These are phyloP conservation scores for Penicillium sp. DNA, from an alignment of 2,329 filamentous ascomycete species.

Conservation along the genomic window DNA sequence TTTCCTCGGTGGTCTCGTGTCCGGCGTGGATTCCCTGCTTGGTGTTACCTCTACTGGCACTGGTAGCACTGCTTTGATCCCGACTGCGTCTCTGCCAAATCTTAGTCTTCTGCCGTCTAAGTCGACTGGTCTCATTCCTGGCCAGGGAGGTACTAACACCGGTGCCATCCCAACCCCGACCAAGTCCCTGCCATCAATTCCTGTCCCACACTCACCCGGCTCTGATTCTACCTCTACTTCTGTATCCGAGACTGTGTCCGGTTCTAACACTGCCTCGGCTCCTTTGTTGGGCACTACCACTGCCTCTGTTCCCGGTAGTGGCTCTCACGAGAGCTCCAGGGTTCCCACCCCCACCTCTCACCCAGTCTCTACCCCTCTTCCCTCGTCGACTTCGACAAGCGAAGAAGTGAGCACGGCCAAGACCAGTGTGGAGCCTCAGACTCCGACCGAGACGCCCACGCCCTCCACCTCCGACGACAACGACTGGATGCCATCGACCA, in stretches of 20 bases:
- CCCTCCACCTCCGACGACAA: slow-evolving; percentile 18
- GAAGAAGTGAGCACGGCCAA: slow-evolving; percentile 22
- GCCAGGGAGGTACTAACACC: slow-evolving; percentile 9
- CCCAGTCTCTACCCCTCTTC: slow-evolving; percentile 25
- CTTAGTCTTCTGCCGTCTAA: slow-evolving; percentile 3
- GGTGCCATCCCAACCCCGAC: slow-evolving; percentile 6
- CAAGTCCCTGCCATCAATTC: slow-evolving; percentile 13
- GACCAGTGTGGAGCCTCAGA: slow-evolving; percentile 23
- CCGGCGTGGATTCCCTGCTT: slow-evolving; percentile 10
- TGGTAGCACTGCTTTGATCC: slow-evolving; percentile 16
- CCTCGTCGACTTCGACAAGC: slow-evolving; percentile 34
- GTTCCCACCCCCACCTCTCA: slow-evolving; percentile 5
- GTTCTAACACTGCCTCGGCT: slow-evolving; percentile 4
- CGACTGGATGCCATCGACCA: slow-evolving; percentile 19
- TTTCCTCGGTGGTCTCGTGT: slow-evolving; percentile 8
- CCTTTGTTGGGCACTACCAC: slow-evolving; percentile 2
- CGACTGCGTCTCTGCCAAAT: slow-evolving; percentile 8
- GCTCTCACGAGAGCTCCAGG: slow-evolving; percentile 6
- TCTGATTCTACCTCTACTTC: slow-evolving; percentile 2
- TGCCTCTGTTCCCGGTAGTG: slow-evolving; percentile 10
- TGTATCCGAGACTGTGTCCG: slow-evolving; percentile 1
- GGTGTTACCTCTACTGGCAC: slow-evolving; percentile 10
- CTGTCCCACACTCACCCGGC: slow-evolving; percentile 14
- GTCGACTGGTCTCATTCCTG: slow-evolving; percentile 12
- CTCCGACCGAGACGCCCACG: slow-evolving; percentile 17